Evolutionary conservation across 805 yeast genomes (phyloP).

Genomic region (Candida corydali): DNA sequence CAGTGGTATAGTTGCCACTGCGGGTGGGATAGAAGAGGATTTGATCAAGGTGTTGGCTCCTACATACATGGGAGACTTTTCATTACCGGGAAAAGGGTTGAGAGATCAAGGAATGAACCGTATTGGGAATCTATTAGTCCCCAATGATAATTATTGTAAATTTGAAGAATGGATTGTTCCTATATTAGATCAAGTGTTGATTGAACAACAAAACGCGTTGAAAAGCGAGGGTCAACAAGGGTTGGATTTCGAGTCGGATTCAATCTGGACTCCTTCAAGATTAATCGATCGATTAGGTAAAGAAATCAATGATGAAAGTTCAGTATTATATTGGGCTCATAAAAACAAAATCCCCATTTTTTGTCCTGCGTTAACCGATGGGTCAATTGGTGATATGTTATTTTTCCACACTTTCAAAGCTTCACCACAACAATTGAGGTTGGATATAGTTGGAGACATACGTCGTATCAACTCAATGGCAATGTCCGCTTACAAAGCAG

Average conservation of each 20-base stretch:
- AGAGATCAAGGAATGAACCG: constrained; percentile 97
- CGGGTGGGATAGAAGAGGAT: constrained; percentile 98
- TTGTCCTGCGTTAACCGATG: constrained; percentile 97
- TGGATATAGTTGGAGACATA: constrained; percentile 93
- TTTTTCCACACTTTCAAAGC: constrained; percentile 97
- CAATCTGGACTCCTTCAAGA: constrained; percentile 93
- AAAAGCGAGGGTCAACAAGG: constrained; percentile 45
- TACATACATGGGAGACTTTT: constrained; percentile 89
- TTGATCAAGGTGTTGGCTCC: constrained; percentile 95
- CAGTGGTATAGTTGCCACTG: constrained; percentile 92
- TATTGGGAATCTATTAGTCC: constrained; percentile 94
- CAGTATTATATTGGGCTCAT: constrained; percentile 97
- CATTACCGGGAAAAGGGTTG: constrained; percentile 71
- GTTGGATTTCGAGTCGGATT: constrained; percentile 58
- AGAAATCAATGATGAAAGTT: constrained; percentile 89
- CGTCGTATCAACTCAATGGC: constrained; percentile 88
- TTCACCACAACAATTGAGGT: constrained; percentile 81
- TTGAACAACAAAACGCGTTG: constrained; percentile 78
- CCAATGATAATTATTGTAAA: constrained; percentile 95
- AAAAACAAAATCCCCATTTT: constrained; percentile 94
- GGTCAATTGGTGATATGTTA: constrained; percentile 97
- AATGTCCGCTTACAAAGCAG: constrained; percentile 91
- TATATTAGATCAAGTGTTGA: constrained; percentile 76
- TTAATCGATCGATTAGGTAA: constrained; percentile 91
- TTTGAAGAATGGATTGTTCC: constrained; percentile 99